phyloP scores from a whole-genome alignment of 495 filamentous ascomycete species.

The Talaromyces wortmannii region DNA sequence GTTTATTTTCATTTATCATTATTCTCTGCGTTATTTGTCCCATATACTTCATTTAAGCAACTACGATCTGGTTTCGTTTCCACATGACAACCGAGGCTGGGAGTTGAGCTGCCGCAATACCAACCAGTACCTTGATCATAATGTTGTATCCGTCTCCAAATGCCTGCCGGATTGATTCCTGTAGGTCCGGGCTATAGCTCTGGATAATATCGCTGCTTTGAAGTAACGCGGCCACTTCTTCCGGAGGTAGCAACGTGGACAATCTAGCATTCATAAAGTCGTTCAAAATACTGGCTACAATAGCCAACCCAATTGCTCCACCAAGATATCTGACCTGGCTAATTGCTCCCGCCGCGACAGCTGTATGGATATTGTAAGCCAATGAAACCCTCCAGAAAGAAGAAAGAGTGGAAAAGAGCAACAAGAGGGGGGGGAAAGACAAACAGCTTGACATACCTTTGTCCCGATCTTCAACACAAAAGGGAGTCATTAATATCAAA shows the following conservation, averaged over 20 bases:
- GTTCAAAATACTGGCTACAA: too few relatives aligned
- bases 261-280: not conserved
- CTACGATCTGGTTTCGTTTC: not conserved
- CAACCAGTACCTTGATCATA: conserved; percentile 21
- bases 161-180: conserved; percentile 7
- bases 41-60: not conserved
- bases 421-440: too few relatives aligned
- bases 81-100: conserved; percentile 3
- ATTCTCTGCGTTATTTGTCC: not conserved
- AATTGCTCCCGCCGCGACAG: too few relatives aligned
- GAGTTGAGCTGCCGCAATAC: conserved; percentile 16
- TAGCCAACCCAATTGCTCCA: too few relatives aligned
- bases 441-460: conserved; percentile 22
- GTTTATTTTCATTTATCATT: too few relatives aligned
- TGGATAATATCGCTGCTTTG: conserved; percentile 11
- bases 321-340: too few relatives aligned
- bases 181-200: conserved; percentile 6
- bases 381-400: too few relatives aligned
- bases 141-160: conserved; percentile 17
- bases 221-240: conserved; percentile 18
- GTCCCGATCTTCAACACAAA: conserved; percentile 40
- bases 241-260: conserved; percentile 6
- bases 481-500: conserved; percentile 41
- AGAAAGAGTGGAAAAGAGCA: too few relatives aligned
- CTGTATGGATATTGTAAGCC: too few relatives aligned